Evolutionary conservation across 2,329 filamentous ascomycete genomes (phyloP).

Genomic region (Penicillium sumatraense): DNA sequence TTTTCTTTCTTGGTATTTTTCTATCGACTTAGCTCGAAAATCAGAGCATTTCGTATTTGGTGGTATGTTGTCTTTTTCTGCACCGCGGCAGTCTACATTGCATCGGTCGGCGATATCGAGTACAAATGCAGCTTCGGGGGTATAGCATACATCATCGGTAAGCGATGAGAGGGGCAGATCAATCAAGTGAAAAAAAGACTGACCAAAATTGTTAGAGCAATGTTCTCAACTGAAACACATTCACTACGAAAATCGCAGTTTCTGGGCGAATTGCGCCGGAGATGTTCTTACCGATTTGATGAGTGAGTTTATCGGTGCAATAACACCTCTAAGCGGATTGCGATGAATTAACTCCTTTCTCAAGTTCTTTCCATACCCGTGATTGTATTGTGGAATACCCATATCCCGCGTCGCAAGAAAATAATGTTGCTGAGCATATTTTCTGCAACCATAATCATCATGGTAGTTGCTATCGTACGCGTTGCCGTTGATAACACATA

Average conservation of each 20-base stretch:
- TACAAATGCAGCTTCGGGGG: slow-evolving; percentile 20
- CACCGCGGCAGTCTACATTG: slow-evolving; percentile 15
- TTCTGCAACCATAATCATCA: slow-evolving; percentile 20
- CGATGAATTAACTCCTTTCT: background rate
- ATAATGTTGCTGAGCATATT: slow-evolving; percentile 20
- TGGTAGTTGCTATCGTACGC: slow-evolving; percentile 20
- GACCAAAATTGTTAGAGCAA: slow-evolving; percentile 11
- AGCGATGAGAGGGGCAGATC: background rate
- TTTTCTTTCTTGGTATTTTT: slow-evolving; percentile 25
- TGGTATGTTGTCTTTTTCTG: slow-evolving; percentile 20
- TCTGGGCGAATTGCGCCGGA: slow-evolving; percentile 18
- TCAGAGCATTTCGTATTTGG: slow-evolving; percentile 20
- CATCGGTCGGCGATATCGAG: slow-evolving; percentile 19
- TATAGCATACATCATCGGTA: slow-evolving; percentile 18
- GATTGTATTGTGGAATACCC: slow-evolving; percentile 19
- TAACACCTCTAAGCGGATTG: background rate
- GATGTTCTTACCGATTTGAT: slow-evolving; percentile 23
- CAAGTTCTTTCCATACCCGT: slow-evolving; percentile 19
- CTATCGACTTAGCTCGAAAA: slow-evolving; percentile 17
- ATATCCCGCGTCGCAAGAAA: slow-evolving; percentile 15
- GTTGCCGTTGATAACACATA: slow-evolving; percentile 14
- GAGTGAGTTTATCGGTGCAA: slow-evolving; percentile 10
- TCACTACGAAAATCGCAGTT: slow-evolving; percentile 22
- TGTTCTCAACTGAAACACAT: slow-evolving; percentile 14
- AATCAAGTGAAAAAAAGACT: background rate